phyloP scores from a whole-genome alignment of 2,329 filamentous ascomycete genomes.

The Hymenoscyphus repandus region DNA sequence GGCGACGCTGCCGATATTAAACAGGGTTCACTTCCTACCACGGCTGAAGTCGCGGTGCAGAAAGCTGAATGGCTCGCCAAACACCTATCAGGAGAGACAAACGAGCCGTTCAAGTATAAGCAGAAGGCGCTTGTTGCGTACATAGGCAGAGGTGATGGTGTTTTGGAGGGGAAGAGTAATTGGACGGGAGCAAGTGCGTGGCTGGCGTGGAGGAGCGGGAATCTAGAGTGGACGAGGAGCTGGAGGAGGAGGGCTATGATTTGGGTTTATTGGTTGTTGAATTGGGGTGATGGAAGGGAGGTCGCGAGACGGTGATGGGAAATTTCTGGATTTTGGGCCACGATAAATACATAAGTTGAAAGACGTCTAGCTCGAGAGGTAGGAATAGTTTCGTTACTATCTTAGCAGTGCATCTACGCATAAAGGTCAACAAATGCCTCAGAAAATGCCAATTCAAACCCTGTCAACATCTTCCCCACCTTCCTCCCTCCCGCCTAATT shows the following conservation, averaged over 20 bases:
- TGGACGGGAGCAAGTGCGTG: constrained; percentile 39
- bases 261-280: constrained; percentile 31
- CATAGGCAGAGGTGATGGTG: constrained; percentile 37
- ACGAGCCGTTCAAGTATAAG: constrained; percentile 34
- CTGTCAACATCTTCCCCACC: too few species aligned
- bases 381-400: too few species aligned
- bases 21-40: constrained; percentile 51
- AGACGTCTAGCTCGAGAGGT: too few species aligned
- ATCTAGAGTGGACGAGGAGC: constrained; percentile 33
- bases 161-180: constrained; percentile 34
- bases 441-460: too few species aligned
- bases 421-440: too few species aligned
- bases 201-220: constrained; percentile 39
- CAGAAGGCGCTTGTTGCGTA: constrained; percentile 36
- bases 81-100: constrained; percentile 34
- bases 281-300: constrained; percentile 31
- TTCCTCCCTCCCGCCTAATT: too few species aligned
- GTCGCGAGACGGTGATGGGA: constrained; percentile 21
- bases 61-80: constrained; percentile 64
- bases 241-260: constrained; percentile 32
- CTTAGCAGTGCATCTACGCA: too few species aligned
- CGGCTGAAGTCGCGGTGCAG: constrained; percentile 69
- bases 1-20: constrained; percentile 64
- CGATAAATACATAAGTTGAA: too few species aligned
- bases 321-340: too few species aligned